Conservation (phyloP, 345 rosid genomes). For the Pseudoturritis turrita region DNA sequence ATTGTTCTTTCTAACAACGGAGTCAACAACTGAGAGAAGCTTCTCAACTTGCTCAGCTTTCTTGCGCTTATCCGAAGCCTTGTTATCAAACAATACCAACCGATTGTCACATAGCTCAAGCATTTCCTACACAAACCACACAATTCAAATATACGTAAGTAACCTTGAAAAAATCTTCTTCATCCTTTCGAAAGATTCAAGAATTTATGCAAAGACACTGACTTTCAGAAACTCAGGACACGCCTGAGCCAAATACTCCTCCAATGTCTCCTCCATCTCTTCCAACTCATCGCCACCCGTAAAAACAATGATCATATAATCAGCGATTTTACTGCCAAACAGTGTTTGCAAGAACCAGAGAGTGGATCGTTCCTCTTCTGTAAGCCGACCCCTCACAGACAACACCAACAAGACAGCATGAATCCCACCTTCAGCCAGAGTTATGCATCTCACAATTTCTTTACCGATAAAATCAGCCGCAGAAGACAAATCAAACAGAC, state of each 20-base stretch:
- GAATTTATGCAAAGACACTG: conserved; percentile 2
- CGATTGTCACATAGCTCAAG: conserved; percentile 57
- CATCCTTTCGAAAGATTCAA: background rate
- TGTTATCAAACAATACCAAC: conserved; percentile 72
- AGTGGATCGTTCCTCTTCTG: conserved; percentile 70
- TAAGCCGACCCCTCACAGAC: conserved; percentile 59
- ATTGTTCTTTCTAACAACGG: conserved; percentile 46
- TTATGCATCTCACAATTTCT: conserved; percentile 79
- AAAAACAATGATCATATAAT: conserved; percentile 80
- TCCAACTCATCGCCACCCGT: conserved; percentile 94
- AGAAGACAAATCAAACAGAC: conserved; percentile 72
- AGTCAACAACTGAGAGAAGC: conserved; percentile 63
- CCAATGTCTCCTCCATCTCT: conserved; percentile 70
- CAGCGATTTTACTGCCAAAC: conserved; percentile 65
- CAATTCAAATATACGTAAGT: background rate
- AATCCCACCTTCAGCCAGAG: conserved; percentile 83
- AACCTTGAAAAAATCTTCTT: background rate
- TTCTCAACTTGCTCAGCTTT: conserved; percentile 51
- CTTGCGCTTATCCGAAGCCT: conserved; percentile 54
- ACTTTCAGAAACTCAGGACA: conserved; percentile 83
- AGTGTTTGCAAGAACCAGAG: conserved; percentile 64
- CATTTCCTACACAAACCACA: conserved; percentile 51
- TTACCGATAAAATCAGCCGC: conserved; percentile 64
- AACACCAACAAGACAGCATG: conserved; percentile 74
- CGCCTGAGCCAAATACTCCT: conserved; percentile 60